Percentiles rank a stretch among this genome's conserved stretches.
phyloP scores from a whole-genome alignment of 192 early-diverging fungal species.

The Coemansia sp. region DNA sequence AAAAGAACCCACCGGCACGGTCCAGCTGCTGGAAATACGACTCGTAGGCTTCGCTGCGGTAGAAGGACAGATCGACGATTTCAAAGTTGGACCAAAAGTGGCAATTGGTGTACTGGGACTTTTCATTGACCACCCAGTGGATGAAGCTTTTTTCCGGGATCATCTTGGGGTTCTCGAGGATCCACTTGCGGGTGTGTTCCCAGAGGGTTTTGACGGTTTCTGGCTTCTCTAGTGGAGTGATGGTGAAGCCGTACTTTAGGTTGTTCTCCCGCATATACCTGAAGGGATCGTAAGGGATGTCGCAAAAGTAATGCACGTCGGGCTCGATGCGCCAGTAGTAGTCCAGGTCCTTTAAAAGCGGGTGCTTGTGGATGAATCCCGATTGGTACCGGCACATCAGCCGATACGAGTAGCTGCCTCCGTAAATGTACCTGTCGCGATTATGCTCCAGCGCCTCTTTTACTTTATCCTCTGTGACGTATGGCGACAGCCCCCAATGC shows the following conservation, averaged over 20 bases:
- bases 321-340: slow-evolving; percentile 57
- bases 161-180: slow-evolving; percentile 54
- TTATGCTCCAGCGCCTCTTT: slow-evolving; percentile 54
- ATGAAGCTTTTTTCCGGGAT: slow-evolving; percentile 56
- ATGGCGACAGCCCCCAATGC: slow-evolving; percentile 58
- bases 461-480: slow-evolving; percentile 63
- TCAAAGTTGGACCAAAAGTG: too few relatives aligned
- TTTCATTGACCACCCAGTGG: slow-evolving; percentile 51
- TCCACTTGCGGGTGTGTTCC: slow-evolving; percentile 50
- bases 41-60: slow-evolving; percentile 62
- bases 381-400: slow-evolving; percentile 49
- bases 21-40: slow-evolving; percentile 71
- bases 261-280: slow-evolving; percentile 44
- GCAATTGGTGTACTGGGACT: slow-evolving; percentile 46
- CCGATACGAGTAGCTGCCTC: slow-evolving; percentile 64
- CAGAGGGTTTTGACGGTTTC: slow-evolving; percentile 56
- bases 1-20: slow-evolving; percentile 65
- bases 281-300: slow-evolving; percentile 57
- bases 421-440: slow-evolving; percentile 57
- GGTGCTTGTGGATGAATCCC: slow-evolving; percentile 58
- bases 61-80: slow-evolving; percentile 55
- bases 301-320: slow-evolving; percentile 48
- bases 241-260: slow-evolving; percentile 53
- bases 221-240: slow-evolving; percentile 53
- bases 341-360: slow-evolving; percentile 36